A percentile compares a stretch with the other conserved stretches of the same genome.
phyloP scores from a whole-genome alignment of 2,329 filamentous ascomycete species.

The Sphaerulina musiva region DNA sequence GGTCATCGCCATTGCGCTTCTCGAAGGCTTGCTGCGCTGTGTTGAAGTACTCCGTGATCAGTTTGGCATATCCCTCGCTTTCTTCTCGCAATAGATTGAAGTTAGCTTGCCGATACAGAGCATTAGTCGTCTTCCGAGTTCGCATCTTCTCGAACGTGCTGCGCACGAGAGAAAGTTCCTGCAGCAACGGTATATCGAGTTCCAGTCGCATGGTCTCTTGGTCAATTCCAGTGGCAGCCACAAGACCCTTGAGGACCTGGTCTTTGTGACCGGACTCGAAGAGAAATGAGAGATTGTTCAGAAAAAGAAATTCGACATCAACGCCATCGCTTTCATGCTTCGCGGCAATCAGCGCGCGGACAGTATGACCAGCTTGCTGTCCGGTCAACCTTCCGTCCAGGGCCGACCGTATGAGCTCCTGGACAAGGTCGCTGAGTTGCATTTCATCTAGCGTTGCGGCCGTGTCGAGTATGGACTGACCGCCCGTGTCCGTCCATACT shows the following conservation, averaged over 20 bases:
- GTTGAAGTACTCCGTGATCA: constrained; percentile 91
- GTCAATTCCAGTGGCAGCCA: constrained; percentile 66
- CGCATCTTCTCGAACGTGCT: constrained; percentile 77
- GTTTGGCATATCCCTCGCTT: constrained; percentile 92
- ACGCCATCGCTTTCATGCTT: constrained; percentile 43
- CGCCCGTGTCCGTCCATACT: constrained; percentile 62
- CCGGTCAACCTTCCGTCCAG: constrained; percentile 63
- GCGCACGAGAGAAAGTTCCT: constrained; percentile 71
- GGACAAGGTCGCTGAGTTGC: constrained; percentile 65
- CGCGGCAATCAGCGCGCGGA: constrained; percentile 66
- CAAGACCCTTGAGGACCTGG: constrained; percentile 57
- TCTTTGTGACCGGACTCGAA: constrained; percentile 62
- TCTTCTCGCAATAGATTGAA: constrained; percentile 95
- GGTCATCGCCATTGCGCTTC: constrained; percentile 65
- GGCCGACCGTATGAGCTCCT: constrained; percentile 75
- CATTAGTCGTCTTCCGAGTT: constrained; percentile 84
- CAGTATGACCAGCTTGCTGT: constrained; percentile 60
- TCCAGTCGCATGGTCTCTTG: constrained; percentile 67
- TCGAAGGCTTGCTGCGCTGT: constrained; percentile 54
- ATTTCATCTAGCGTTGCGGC: constrained; percentile 61
- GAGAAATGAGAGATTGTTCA: constrained; percentile 75
- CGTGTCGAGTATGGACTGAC: constrained; percentile 59
- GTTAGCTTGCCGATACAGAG: constrained; percentile 91
- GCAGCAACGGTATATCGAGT: constrained; percentile 71
- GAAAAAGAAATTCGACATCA: constrained; percentile 57